phyloP scores from a whole-genome alignment of 2,329 filamentous ascomycete genomes.

The Arachnopeziza araneosa region DNA sequence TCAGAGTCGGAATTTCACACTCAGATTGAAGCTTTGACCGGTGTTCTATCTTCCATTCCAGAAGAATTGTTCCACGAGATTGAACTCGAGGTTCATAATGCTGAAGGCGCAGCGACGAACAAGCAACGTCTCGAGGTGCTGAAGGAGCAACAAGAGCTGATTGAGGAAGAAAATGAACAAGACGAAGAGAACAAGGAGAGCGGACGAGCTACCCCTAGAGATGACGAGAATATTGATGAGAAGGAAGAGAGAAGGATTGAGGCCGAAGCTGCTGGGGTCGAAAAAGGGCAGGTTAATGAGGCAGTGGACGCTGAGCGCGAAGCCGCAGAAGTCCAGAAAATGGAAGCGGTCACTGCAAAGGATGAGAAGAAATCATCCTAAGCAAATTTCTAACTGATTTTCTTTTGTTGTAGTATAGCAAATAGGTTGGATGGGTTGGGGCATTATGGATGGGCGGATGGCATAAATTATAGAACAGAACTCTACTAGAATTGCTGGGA shows the following conservation, averaged over 20 bases:
- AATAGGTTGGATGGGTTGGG: conserved; percentile 20
- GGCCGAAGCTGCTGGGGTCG: conserved; percentile 39
- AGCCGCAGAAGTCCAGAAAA: conserved; percentile 38
- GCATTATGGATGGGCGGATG: conserved; percentile 18
- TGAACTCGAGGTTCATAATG: conserved; percentile 93
- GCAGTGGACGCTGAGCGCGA: conserved; percentile 53
- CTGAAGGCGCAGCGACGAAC: conserved; percentile 95
- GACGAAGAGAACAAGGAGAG: conserved; percentile 72
- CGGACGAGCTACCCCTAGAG: conserved; percentile 70
- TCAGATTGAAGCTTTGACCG: conserved; percentile 88
- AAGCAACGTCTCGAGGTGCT: conserved; percentile 97
- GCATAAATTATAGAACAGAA: conserved; percentile 18
- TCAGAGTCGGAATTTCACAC: conserved; percentile 70
- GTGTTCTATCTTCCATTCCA: conserved; percentile 88
- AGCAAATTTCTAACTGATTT: conserved; percentile 9
- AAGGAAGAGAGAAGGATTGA: conserved; percentile 68
- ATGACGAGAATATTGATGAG: conserved; percentile 90
- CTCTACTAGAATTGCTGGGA: conserved; percentile 18
- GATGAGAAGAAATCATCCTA: conserved; percentile 14
- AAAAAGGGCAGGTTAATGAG: conserved; percentile 46
- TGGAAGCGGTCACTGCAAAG: conserved; percentile 28
- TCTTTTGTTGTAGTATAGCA: conserved; percentile 21
- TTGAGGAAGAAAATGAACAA: conserved; percentile 94
- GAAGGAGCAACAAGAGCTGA: conserved; percentile 97
- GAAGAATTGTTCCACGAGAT: conserved; percentile 99